Evolutionary conservation across 202 grass and related monocot species (phyloP), one percentile per base, ranked within the genome.

Genomic region (Musa balbisiana): DNA sequence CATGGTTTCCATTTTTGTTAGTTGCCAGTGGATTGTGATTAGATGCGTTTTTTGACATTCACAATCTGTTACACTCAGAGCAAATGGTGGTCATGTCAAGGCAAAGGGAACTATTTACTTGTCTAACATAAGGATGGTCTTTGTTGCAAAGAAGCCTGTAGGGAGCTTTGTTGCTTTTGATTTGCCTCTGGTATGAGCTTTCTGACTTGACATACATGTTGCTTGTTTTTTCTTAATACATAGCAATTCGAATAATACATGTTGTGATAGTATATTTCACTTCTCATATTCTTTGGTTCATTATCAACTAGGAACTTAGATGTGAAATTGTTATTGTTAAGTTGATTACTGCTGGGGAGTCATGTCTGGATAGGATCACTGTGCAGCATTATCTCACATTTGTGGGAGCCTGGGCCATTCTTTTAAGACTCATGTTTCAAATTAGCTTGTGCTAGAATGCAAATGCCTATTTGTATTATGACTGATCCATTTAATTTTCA

Each of bases 81-180:
- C 82, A 80, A 84, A 88, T 59, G 85, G 87, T 0, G 93, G 82
- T 69, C 81, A 82, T 9, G 90, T 73, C 49, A 97, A 87, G 84
- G 81, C 86, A 21, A 92, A 92, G 81, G 93, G 93, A 72, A 97
- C 86, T 58, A 97, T 97, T 69, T 97, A 97, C 76, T 85, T 97
- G 62, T 99, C 95, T 20, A 99, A 99, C 66, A 88, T 99, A 86
- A 81, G 95, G 59, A 94, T 94, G 91, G 89, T 99, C 17, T 94
- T 99, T 78, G 95, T 99, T 80, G 80, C 93, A 13, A 85, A 76
- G 74, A 91, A 93, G 80, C 86, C 86, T 80, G 86, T 93, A 69
- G 93, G 90, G 15, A 88, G 84, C 78, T 92, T 93, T 75, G 84
- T 93, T 71, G 90, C 93, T 79, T 97, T 93, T 73, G 93, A 97